phyloP scores from a whole-genome alignment of 768 basidiomycete genomes.

The Pulveroboletus sp. region DNA sequence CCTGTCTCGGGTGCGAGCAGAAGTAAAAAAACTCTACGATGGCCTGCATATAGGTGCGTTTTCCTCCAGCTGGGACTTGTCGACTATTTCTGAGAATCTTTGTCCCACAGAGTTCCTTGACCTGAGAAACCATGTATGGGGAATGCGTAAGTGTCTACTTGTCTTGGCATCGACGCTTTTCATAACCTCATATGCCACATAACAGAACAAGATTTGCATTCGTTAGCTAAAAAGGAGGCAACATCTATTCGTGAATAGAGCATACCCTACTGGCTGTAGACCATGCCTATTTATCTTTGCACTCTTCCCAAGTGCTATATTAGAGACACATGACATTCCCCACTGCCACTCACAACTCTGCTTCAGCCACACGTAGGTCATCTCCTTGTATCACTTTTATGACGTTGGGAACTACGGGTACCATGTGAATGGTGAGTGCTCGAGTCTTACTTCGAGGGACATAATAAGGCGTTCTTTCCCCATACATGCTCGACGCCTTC shows the following conservation, averaged over 20 bases:
- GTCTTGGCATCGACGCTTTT: neutral
- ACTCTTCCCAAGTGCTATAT: neutral
- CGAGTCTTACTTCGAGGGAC: no score
- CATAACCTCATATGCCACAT: neutral
- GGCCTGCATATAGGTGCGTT: constrained; percentile 72
- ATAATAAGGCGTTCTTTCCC: no score
- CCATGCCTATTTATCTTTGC: neutral
- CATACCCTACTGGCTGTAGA: constrained; percentile 12
- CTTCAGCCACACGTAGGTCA: neutral
- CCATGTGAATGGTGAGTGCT: no score
- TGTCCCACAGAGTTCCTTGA: constrained; percentile 67
- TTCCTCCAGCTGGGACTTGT: constrained; percentile 3
- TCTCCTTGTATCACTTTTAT: no score
- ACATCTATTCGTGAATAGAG: constrained; percentile 55
- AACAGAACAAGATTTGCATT: constrained; percentile 78
- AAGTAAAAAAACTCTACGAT: constrained; percentile 86
- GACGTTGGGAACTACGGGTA: no score
- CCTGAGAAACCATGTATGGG: constrained; percentile 80
- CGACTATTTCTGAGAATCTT: neutral
- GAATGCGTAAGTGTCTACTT: constrained; percentile 66
- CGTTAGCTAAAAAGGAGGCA: constrained; percentile 65
- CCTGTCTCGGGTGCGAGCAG: constrained; percentile 66
- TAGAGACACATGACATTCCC: neutral
- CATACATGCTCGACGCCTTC: no score
- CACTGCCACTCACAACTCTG: neutral